Evolutionary conservation across 345 rosid genomes (phyloP).

Genomic region (Brassica juncea): DNA sequence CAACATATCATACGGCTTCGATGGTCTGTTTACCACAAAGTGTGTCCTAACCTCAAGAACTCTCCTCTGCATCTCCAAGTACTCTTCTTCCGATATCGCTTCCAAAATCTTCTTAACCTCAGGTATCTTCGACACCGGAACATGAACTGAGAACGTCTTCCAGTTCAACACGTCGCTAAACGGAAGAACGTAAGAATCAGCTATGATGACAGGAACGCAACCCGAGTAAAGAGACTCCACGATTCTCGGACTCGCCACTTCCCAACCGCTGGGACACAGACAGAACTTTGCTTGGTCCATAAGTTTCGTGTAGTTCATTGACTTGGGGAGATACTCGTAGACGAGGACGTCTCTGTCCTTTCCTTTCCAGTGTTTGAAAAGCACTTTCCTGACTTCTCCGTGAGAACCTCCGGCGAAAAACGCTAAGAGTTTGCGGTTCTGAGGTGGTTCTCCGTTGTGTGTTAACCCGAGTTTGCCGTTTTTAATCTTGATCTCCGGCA

Average conservation of each 20-base stretch:
- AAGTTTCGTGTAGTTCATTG: slow-evolving; percentile 41
- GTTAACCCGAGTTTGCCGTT: slow-evolving; percentile 29
- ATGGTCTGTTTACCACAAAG: slow-evolving; percentile 55
- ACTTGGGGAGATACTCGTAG: slow-evolving; percentile 47
- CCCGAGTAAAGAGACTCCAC: slow-evolving; percentile 53
- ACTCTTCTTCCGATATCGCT: slow-evolving; percentile 36
- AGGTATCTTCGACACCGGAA: slow-evolving; percentile 44
- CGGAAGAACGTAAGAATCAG: slow-evolving; percentile 51
- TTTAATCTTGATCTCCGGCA: slow-evolving; percentile 53
- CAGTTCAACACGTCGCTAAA: slow-evolving; percentile 68
- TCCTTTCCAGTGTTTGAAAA: slow-evolving; percentile 64
- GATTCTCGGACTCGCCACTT: slow-evolving; percentile 71
- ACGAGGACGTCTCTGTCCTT: slow-evolving; percentile 60
- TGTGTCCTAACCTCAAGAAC: slow-evolving; percentile 53
- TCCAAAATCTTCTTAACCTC: slow-evolving; percentile 54
- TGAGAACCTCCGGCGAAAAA: slow-evolving; percentile 74
- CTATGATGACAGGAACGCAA: slow-evolving; percentile 61
- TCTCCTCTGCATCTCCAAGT: slow-evolving; percentile 44
- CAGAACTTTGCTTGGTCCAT: slow-evolving; percentile 57
- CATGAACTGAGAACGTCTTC: slow-evolving; percentile 48
- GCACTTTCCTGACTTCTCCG: slow-evolving; percentile 49
- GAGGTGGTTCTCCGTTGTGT: slow-evolving; percentile 18
- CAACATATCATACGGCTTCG: slow-evolving; percentile 60
- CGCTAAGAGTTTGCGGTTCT: slow-evolving; percentile 51
- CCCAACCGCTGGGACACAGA: slow-evolving; percentile 68